phyloP scores from a whole-genome alignment of 2,329 filamentous ascomycete species.

The Xylariaceae sp. region DNA sequence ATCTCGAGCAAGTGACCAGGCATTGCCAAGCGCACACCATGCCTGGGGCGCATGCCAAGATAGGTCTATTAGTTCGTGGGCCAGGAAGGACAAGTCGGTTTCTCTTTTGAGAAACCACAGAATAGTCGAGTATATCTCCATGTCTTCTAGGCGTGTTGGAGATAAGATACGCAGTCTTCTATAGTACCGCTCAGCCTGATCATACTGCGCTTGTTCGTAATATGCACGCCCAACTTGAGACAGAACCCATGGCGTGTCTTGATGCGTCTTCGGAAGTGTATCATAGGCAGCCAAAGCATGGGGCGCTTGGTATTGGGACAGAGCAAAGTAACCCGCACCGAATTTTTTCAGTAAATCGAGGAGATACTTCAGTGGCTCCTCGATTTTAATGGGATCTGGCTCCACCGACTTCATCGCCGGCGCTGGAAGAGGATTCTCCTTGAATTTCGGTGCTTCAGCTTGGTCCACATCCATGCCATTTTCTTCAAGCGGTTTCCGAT shows the following conservation, averaged over 20 bases:
- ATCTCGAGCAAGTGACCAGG: slow-evolving; percentile 86
- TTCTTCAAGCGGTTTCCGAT: slow-evolving; percentile 69
- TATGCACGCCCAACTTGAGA: slow-evolving; percentile 86
- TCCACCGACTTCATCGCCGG: slow-evolving; percentile 37
- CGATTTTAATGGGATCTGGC: slow-evolving; percentile 58
- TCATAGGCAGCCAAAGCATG: slow-evolving; percentile 73
- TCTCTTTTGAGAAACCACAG: slow-evolving; percentile 97
- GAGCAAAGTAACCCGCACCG: slow-evolving; percentile 71
- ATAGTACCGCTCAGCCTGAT: slow-evolving; percentile 84
- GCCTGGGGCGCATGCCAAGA: slow-evolving; percentile 89
- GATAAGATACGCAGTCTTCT: slow-evolving; percentile 72
- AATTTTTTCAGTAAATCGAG: slow-evolving; percentile 79
- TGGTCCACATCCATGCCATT: slow-evolving; percentile 66
- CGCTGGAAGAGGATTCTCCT: slow-evolving; percentile 37
- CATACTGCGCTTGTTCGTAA: slow-evolving; percentile 85
- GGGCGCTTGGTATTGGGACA: slow-evolving; percentile 74
- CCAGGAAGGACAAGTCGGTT: slow-evolving; percentile 84
- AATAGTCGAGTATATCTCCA: slow-evolving; percentile 98
- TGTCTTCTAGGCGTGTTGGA: slow-evolving; percentile 82
- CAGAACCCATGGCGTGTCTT: slow-evolving; percentile 90
- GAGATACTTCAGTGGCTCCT: slow-evolving; percentile 72
- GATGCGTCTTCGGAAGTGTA: slow-evolving; percentile 66
- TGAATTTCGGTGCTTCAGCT: slow-evolving; percentile 51
- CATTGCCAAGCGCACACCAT: slow-evolving; percentile 94
- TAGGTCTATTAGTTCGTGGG: slow-evolving; percentile 82